These are phyloP conservation scores for Niveomyces coronatus DNA, from an alignment of 2,329 filamentous ascomycete species.

Conservation along the genomic window DNA sequence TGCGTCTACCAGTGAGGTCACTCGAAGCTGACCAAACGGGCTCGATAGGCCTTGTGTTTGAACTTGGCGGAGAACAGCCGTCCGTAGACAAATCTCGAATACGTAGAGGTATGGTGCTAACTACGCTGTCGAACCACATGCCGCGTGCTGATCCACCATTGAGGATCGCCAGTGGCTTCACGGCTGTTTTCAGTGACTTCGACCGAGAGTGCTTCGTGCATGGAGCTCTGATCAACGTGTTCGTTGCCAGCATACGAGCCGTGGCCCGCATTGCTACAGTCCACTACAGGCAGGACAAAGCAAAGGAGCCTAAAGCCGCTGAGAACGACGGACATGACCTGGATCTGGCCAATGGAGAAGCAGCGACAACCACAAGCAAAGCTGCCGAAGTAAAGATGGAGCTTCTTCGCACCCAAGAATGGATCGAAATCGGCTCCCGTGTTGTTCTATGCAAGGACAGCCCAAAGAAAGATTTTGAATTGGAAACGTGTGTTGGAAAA, in stretches of 20 bases:
- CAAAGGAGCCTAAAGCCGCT: conserved; percentile 16
- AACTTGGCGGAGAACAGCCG: conserved; percentile 16
- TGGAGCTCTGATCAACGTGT: conserved; percentile 68
- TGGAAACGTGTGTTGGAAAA: conserved; percentile 64
- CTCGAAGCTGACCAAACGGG: conserved; percentile 77
- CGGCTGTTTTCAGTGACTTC: conserved; percentile 57
- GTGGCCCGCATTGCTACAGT: conserved; percentile 56
- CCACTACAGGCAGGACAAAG: too few species aligned
- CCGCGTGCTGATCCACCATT: conserved; percentile 45
- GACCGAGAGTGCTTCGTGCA: conserved; percentile 53
- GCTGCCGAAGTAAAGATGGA: conserved; percentile 52
- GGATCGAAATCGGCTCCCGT: conserved; percentile 60
- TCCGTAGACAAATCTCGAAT: conserved; percentile 30
- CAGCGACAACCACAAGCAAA: too few species aligned
- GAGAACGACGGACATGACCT: conserved; percentile 27
- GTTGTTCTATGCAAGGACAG: conserved; percentile 64
- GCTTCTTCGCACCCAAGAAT: conserved; percentile 59
- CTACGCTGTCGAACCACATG: conserved; percentile 50
- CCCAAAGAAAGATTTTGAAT: conserved; percentile 52
- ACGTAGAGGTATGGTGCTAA: conserved; percentile 77
- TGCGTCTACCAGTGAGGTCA: conserved; percentile 70
- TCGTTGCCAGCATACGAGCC: conserved; percentile 77
- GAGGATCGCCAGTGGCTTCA: conserved; percentile 57
- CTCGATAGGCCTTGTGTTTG: conserved; percentile 70
- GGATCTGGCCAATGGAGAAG: conserved; percentile 52